phyloP scores from a whole-genome alignment of 2,329 filamentous ascomycete species.

The Pochonia chlamydosporia region DNA sequence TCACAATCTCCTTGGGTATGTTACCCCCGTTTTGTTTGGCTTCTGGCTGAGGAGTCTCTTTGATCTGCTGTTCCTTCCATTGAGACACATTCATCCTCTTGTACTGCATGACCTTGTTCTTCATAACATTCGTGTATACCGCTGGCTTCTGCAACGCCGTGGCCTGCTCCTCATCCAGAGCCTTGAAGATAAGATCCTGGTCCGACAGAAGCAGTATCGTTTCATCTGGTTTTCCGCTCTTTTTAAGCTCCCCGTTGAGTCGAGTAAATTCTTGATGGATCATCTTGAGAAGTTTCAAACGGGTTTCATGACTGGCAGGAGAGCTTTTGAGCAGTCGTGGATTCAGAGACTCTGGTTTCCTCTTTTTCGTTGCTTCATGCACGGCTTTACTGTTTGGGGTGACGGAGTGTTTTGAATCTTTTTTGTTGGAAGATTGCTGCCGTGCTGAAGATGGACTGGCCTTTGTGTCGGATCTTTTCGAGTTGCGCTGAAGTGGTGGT shows the following conservation, averaged over 20 bases:
- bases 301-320: conserved; percentile 51
- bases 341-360: conserved; percentile 51
- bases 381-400: not conserved
- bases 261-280: conserved; percentile 61
- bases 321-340: conserved; percentile 57
- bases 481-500: conserved; percentile 18
- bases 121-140: conserved; percentile 81
- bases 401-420: not conserved
- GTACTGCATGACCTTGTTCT: conserved; percentile 69
- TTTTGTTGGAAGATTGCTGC: not conserved
- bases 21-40: conserved; percentile 19
- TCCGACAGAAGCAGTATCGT: conserved; percentile 51
- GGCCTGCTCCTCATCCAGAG: conserved; percentile 74
- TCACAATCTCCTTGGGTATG: conserved; percentile 52
- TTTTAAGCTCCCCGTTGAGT: conserved; percentile 58
- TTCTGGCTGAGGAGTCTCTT: conserved; percentile 15
- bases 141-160: conserved; percentile 59
- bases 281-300: conserved; percentile 53
- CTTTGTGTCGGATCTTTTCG: conserved; percentile 11
- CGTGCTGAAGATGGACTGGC: not conserved
- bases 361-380: not conserved
- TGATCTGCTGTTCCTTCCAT: conserved; percentile 60
- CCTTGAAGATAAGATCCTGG: conserved; percentile 62
- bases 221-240: conserved; percentile 41
- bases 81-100: conserved; percentile 67